These are phyloP conservation scores for Mortierella sp. DNA, from an alignment of 371 early-diverging fungal genomes.

Conservation along the genomic window DNA sequence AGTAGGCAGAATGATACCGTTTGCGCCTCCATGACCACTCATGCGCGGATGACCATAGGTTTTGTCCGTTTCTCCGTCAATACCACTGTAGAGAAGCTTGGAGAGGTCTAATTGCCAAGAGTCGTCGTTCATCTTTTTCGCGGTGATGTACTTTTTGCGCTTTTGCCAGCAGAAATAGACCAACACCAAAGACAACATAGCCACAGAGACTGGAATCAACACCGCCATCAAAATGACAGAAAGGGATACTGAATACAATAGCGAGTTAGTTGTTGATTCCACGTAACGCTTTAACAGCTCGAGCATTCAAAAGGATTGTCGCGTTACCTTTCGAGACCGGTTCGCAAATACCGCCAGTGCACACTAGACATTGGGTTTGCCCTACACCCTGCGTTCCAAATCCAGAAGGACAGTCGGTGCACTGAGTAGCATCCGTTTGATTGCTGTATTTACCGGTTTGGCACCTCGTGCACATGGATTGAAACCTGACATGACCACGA, in stretches of 20 bases:
- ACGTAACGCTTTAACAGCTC: neutral
- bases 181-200: constrained; percentile 1
- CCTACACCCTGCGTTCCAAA: constrained; percentile 28
- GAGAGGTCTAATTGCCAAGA: constrained; percentile 59
- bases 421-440: constrained; percentile 20
- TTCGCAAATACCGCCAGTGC: constrained; percentile 18
- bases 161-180: constrained; percentile 17
- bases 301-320: neutral
- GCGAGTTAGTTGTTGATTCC: too few species aligned
- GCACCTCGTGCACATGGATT: constrained; percentile 53
- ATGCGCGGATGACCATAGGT: constrained; percentile 20
- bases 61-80: constrained; percentile 25
- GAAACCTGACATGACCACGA: constrained; percentile 38
- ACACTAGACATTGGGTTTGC: constrained; percentile 24
- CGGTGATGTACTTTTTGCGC: constrained; percentile 32
- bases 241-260: constrained; percentile 12
- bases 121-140: constrained; percentile 52
- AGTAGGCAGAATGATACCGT: constrained; percentile 24
- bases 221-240: constrained; percentile 39
- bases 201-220: constrained; percentile 18
- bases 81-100: constrained; percentile 37
- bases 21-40: neutral
- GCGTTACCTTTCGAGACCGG: constrained; percentile 13
- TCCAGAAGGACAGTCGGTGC: constrained; percentile 23
- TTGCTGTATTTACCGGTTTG: constrained; percentile 44